Base-by-base conservation (phyloP, 106 monocot species). In the Dioscorea dumetorum region DNA sequence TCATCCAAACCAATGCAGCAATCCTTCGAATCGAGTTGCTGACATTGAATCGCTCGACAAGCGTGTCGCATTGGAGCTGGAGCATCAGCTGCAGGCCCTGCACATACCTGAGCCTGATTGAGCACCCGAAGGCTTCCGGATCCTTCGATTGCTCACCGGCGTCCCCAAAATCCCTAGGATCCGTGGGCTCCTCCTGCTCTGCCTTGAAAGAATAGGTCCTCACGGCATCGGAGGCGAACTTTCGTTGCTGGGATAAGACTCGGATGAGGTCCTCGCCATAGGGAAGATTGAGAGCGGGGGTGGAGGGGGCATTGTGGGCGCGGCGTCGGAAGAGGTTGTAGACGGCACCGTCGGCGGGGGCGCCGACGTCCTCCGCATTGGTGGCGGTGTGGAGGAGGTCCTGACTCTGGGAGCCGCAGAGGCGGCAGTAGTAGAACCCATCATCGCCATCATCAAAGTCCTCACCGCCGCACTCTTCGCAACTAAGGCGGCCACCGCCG, bases 71-170 rank as follows among this genome's bases (percentile, higher is more conserved):
- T 68, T 97, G 97, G 20, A 76, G 65, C 80, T 88, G 82, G 62
- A 97, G 57, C 84, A 89, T 88, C 58, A 97, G 58, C 83, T 92
- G 92, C 67, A 97, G 49, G 16, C 97, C 91, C 79, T 81, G 74
- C 68, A 88, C 72, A 50, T 89, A 93, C 70, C 83, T 70, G 63
- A 67, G 22, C 68, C 86, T 68, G 34, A 83, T 74, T 48, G 31
- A 73, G 1, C 33, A 53, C 11, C 62, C 77, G 9, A 76, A 13
- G 23, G 35, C 51, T 65, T 69, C 82, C 20, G 58, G 56, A n/a
- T 86, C 80, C 0, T 33, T 14, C 12, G 56, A 50, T 23, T 2
- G 24, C 24, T 19, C 16, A n/a, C 12, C 20, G 0, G 58, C 54
- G 2, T 20, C 59, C 9, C 41, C 72, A 82, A 20, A 85, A 92